phyloP scores from a whole-genome alignment of 495 filamentous ascomycete genomes.

The Lepraria neglecta region DNA sequence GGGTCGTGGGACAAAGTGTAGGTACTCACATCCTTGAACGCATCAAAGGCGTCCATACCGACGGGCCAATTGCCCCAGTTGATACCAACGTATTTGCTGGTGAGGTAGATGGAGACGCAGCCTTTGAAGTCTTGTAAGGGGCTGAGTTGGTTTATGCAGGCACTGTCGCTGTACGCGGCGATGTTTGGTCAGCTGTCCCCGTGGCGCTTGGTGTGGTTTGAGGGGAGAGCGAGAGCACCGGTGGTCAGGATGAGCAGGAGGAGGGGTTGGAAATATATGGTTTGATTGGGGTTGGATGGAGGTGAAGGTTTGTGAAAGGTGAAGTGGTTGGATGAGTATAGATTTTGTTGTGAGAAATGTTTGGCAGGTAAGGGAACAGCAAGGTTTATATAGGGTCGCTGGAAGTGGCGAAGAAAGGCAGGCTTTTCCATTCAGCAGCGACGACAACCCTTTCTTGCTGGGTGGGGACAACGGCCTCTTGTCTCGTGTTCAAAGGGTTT shows the following conservation, averaged over 20 bases:
- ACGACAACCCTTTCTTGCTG: too few relatives aligned
- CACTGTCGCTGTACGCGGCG: neutral
- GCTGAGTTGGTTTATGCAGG: neutral
- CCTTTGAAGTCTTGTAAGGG: neutral
- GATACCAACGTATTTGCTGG: neutral
- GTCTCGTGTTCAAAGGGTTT: too few relatives aligned
- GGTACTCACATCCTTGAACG: neutral
- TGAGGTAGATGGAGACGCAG: neutral
- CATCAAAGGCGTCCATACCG: neutral
- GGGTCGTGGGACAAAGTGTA: too few relatives aligned
- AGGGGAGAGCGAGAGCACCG: slow-evolving; percentile 4
- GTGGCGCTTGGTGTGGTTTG: neutral
- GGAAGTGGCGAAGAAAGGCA: too few relatives aligned
- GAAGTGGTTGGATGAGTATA: too few relatives aligned
- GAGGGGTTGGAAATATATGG: neutral
- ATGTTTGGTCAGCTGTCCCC: neutral
- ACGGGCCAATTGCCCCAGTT: neutral
- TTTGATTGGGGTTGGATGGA: neutral
- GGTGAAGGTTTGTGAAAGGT: neutral
- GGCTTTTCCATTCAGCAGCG: too few relatives aligned
- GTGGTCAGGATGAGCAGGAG: neutral
- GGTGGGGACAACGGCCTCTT: too few relatives aligned
- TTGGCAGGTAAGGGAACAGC: too few relatives aligned
- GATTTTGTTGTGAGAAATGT: too few relatives aligned
- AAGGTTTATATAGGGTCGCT: too few relatives aligned